A percentile compares a stretch with the other conserved stretches of the same genome.
phyloP scores from a whole-genome alignment of 2,329 filamentous ascomycete species.

The Fusarium avenaceum region DNA sequence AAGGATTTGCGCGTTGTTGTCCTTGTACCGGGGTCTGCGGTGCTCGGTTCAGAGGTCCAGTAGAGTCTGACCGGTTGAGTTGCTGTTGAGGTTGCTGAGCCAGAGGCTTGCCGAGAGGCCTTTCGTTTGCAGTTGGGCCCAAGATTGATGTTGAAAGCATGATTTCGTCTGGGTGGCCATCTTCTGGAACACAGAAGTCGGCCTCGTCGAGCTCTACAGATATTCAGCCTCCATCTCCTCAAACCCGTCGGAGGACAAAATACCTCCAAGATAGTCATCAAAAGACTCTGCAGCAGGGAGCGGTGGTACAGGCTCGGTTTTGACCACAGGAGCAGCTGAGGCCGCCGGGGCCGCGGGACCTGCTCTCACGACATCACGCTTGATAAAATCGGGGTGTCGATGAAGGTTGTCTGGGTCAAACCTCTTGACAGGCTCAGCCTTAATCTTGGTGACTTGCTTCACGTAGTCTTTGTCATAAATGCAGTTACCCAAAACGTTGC shows the following conservation, averaged over 20 bases:
- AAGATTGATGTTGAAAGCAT: conserved; percentile 60
- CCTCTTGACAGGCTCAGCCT: conserved; percentile 76
- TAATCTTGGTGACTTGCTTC: conserved; percentile 89
- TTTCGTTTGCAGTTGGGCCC: conserved; percentile 41
- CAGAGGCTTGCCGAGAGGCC: conserved; percentile 32
- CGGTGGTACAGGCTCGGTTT: conserved; percentile 47
- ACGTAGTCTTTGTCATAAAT: conserved; percentile 98
- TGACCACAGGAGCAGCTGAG: conserved; percentile 40
- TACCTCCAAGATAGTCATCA: conserved; percentile 66
- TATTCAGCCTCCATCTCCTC: conserved; percentile 56
- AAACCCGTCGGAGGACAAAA: conserved; percentile 55
- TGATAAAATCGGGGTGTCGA: conserved; percentile 81
- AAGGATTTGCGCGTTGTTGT: conserved; percentile 42
- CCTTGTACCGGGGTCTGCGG: conserved; percentile 55
- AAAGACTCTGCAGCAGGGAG: conserved; percentile 58
- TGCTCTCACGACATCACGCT: conserved; percentile 63
- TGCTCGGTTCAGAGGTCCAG: conserved; percentile 35
- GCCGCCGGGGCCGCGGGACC: conserved; percentile 36
- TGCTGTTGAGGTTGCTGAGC: conserved; percentile 46
- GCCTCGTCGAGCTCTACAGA: conserved; percentile 78
- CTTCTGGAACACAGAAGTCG: conserved; percentile 78
- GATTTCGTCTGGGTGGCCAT: conserved; percentile 84
- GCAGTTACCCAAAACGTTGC: conserved; percentile 97
- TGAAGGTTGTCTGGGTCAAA: conserved; percentile 86
- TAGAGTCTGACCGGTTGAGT: conserved; percentile 36